Evolutionary conservation across 371 early-diverging fungal genomes (phyloP), one percentile per base, ranked within the genome.

Genomic region (Mortierella sp.): DNA sequence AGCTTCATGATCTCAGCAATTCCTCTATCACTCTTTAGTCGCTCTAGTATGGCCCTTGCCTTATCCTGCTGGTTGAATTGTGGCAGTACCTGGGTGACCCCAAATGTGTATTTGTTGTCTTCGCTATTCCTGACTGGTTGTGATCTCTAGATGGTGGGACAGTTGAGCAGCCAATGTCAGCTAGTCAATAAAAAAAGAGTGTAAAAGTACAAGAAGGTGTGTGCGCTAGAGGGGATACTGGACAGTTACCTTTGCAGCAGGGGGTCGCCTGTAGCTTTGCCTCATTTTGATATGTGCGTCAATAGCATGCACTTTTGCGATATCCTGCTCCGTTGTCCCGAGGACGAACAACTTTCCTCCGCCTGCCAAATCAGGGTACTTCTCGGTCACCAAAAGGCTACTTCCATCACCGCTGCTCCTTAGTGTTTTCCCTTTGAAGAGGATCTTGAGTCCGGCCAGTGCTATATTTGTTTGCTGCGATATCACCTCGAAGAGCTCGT

Each of bases 1-100:
- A 87, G 75, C 37, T 83, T 66, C 97, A 97, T 96, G 51, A 97
- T 90, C 4, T 79, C 88, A 48, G 83, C 72, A 48, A 97, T 87
- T 26, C 94, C 94, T 37, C 81, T 83, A 76, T 93, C 94, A 43
- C 86, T 82, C n/a, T 88, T 77, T 64, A 97, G 82, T 37, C 89
- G 85, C 45, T 88, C 88, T 50, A 97, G 80, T 23, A 95, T 62
- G 14, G 68, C 75, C 23, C 77, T 76, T n/a, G 97, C 97, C 12
- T 81, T 82, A 19, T 86, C 85, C 21, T 83, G 82, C 23, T 90
- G 70, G 0, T 85, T 81, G 64, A 94, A 91, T 28, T 90, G 85
- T 28, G 86, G 83, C 29, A 95, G 83, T 0, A 92, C 87, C 23
- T 88, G 80, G 11, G 96, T 84, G 1, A 69, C 68, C 26, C 87